These are phyloP conservation scores for Penicillium silybi DNA, from an alignment of 495 filamentous ascomycete species.

Conservation along the genomic window DNA sequence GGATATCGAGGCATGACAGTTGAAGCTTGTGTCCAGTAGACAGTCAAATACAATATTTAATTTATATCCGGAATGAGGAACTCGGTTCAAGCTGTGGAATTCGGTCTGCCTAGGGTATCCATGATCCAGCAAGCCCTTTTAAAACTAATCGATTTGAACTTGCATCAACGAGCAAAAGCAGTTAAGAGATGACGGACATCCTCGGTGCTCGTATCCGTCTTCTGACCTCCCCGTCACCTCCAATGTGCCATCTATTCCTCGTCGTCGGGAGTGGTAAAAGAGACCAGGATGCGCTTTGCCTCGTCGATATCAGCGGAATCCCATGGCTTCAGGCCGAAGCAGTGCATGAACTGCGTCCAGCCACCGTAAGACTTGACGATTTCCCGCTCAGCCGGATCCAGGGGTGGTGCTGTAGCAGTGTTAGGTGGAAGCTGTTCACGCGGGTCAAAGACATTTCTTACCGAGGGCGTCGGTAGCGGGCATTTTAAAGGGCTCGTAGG, in stretches of 20 bases:
- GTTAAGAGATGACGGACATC: neutral
- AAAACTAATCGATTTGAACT: too few relatives aligned
- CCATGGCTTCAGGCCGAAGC: conserved; percentile 29
- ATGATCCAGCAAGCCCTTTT: too few relatives aligned
- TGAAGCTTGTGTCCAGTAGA: neutral
- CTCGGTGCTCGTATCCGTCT: neutral
- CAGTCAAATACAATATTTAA: neutral
- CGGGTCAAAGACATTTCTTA: neutral
- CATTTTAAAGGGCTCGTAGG: neutral
- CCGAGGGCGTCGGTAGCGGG: neutral
- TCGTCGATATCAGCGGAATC: conserved; percentile 25
- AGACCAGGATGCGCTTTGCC: conserved; percentile 19
- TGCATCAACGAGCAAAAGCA: too few relatives aligned
- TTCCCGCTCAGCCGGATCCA: conserved; percentile 22
- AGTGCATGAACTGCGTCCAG: conserved; percentile 27
- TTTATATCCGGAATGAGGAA: neutral
- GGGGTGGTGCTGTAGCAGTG: conserved; percentile 24
- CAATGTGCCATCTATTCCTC: neutral
- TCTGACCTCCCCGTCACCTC: neutral
- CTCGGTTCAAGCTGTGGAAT: too few relatives aligned
- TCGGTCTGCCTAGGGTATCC: too few relatives aligned
- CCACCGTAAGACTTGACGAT: conserved; percentile 33
- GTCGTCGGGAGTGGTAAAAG: conserved; percentile 1
- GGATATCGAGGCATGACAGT: neutral
- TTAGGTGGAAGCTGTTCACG: neutral